Percentiles rank a stretch among this genome's conserved stretches.
phyloP scores from a whole-genome alignment of 306 rosid genomes.

The Dicorynia guianensis region DNA sequence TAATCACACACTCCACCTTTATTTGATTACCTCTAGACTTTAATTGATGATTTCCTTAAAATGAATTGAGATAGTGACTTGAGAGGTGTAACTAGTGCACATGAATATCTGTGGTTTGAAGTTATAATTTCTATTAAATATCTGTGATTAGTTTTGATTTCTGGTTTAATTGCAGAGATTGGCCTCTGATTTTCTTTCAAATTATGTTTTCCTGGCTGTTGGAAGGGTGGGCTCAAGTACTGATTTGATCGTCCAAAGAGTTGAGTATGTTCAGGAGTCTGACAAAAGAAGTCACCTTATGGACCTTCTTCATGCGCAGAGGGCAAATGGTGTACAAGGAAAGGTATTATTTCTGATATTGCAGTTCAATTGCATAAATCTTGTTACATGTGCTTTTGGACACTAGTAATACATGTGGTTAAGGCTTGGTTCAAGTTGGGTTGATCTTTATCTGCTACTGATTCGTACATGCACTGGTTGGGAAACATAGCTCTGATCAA shows the following conservation, averaged over 20 bases:
- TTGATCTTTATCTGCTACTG: neutral
- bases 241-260: slow-evolving; percentile 94
- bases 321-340: slow-evolving; percentile 82
- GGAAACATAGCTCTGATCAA: neutral
- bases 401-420: neutral
- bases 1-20: slow-evolving; percentile 6
- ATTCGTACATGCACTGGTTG: neutral
- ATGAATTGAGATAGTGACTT: slow-evolving; percentile 19
- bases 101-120: slow-evolving; percentile 21
- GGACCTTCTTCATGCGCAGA: slow-evolving; percentile 99
- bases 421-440: slow-evolving; percentile 3
- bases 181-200: slow-evolving; percentile 94
- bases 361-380: slow-evolving; percentile 19
- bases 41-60: slow-evolving; percentile 17
- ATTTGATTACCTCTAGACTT: neutral
- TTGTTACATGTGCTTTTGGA: neutral
- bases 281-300: slow-evolving; percentile 98
- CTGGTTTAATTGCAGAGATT: slow-evolving; percentile 76
- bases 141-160: slow-evolving; percentile 34
- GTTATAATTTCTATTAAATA: neutral
- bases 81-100: neutral
- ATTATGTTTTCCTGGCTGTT: slow-evolving; percentile 88
- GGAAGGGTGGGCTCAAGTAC: slow-evolving; percentile 99
- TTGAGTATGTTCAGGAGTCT: slow-evolving; percentile 91
- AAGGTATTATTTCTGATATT: slow-evolving; percentile 63